Conservation (phyloP, 805 yeast genomes). For the Saturnispora bothae region DNA sequence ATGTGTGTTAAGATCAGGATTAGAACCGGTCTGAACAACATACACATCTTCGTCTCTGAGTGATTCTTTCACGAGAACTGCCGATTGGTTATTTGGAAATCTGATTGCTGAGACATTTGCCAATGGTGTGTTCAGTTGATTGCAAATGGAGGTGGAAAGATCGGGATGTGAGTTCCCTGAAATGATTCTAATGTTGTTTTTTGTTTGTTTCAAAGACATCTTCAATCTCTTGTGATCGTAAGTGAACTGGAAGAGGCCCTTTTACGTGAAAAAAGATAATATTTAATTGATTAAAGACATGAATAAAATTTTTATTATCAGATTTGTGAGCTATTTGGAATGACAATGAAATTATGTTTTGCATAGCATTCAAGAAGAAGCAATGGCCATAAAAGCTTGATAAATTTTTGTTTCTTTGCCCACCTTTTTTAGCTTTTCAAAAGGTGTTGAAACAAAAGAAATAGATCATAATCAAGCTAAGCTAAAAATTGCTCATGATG, state of each 20-base stretch:
- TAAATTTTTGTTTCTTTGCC: too few species aligned
- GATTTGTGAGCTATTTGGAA: too few species aligned
- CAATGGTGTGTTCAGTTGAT: constrained; percentile 51
- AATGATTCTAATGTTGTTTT: constrained; percentile 40
- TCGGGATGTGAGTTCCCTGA: constrained; percentile 76
- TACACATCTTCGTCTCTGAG: constrained; percentile 87
- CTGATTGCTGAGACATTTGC: constrained; percentile 75
- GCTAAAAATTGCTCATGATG: too few species aligned
- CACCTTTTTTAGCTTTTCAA: too few species aligned
- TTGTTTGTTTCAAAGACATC: constrained; percentile 26
- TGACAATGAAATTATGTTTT: too few species aligned
- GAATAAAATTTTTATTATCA: too few species aligned
- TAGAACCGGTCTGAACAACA: constrained; percentile 77
- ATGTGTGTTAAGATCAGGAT: constrained; percentile 66
- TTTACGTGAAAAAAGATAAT: too few species aligned
- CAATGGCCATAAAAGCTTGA: too few species aligned
- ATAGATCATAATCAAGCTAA: too few species aligned
- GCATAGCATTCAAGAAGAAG: too few species aligned
- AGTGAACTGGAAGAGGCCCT: background rate
- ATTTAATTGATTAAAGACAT: too few species aligned
- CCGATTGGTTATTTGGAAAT: constrained; percentile 80
- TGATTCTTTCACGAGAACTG: constrained; percentile 79
- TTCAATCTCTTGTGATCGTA: background rate
- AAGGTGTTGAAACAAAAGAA: too few species aligned
- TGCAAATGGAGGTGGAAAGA: constrained; percentile 63